phyloP scores from a whole-genome alignment of 352 stramenopile genomes.

The Phytopythium litorale region DNA sequence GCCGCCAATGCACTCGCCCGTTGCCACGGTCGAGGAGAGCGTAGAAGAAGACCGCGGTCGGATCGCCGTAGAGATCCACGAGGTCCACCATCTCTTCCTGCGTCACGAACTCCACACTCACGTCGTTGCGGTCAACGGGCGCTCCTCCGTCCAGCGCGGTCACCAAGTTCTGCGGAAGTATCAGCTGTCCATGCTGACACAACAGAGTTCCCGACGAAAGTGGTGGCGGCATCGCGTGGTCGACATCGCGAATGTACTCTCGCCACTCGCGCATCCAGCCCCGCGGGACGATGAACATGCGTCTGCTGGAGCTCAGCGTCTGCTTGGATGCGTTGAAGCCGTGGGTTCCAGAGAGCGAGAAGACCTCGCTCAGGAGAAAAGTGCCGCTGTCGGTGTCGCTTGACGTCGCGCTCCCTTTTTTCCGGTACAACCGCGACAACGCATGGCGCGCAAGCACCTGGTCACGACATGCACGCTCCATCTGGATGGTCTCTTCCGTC shows the following conservation, averaged over 20 bases:
- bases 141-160: constrained; percentile 33
- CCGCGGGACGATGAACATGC: constrained; percentile 59
- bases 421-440: constrained; percentile 50
- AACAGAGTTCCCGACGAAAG: constrained; percentile 31
- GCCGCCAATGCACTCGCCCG: constrained; percentile 34
- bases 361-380: constrained; percentile 44
- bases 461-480: constrained; percentile 48
- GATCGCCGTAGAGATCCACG: constrained; percentile 48
- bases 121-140: constrained; percentile 31
- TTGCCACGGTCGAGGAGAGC: constrained; percentile 22
- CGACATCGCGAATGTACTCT: constrained; percentile 71
- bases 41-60: constrained; percentile 48
- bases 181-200: constrained; percentile 53
- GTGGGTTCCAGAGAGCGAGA: constrained; percentile 25
- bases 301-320: constrained; percentile 13
- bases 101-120: constrained; percentile 60
- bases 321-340: constrained; percentile 7
- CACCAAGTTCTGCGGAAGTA: constrained; percentile 45
- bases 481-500: constrained; percentile 48
- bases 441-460: constrained; percentile 50
- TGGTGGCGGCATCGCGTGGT: constrained; percentile 25
- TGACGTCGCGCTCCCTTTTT: constrained; percentile 15
- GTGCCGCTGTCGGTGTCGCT: constrained; percentile 13
- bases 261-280: constrained; percentile 62
- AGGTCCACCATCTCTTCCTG: constrained; percentile 59